Conservation (phyloP, 441 rosid species). For the Cnidoscolus chayamansa region DNA sequence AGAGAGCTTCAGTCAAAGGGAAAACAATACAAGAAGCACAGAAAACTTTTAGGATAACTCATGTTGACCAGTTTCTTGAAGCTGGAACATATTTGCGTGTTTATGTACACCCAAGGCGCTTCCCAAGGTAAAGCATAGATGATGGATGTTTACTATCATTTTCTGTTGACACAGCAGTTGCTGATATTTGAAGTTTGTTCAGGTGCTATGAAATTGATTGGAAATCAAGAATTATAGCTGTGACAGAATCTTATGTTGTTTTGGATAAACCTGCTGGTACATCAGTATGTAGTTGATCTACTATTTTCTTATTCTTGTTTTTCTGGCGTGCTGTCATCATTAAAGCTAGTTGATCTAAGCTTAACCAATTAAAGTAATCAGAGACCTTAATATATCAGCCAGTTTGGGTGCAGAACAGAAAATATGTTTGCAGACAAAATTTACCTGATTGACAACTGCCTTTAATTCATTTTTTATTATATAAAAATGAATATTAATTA, state of each 20-base stretch:
- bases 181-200: conserved; percentile 16
- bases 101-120: conserved; percentile 85
- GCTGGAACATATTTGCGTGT: conserved; percentile 81
- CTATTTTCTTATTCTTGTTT: conserved; percentile 11
- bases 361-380: neutral
- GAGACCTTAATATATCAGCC: neutral
- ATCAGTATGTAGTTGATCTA: conserved; percentile 48
- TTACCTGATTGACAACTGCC: neutral
- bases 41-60: conserved; percentile 70
- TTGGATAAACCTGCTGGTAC: conserved; percentile 93
- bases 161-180: neutral
- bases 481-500: too few relatives aligned
- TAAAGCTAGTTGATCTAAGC: neutral
- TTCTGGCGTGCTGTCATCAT: neutral
- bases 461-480: too few relatives aligned
- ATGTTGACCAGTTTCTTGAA: conserved; percentile 55
- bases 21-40: conserved; percentile 82
- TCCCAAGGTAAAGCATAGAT: conserved; percentile 52
- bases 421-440: neutral
- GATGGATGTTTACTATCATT: neutral
- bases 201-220: conserved; percentile 92
- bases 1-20: conserved; percentile 68
- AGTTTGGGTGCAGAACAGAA: neutral
- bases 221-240: conserved; percentile 71
- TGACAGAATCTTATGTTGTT: conserved; percentile 67